phyloP scores from a whole-genome alignment of 495 filamentous ascomycete genomes.

The Lophiostoma macrostomum region DNA sequence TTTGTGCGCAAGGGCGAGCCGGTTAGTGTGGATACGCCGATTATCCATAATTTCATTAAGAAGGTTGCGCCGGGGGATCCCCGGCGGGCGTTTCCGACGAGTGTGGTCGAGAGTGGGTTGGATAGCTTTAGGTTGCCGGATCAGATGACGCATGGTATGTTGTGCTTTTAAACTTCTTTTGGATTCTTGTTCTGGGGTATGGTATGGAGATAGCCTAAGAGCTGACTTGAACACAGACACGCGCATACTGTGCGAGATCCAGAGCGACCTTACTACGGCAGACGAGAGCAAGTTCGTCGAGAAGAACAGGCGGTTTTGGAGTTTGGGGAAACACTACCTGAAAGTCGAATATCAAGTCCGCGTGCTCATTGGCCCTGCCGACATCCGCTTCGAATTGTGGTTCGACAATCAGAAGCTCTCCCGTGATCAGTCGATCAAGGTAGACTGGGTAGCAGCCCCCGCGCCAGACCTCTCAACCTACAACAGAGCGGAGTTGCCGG shows the following conservation, averaged over 20 bases:
- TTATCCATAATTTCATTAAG: constrained; percentile 41
- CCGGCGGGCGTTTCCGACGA: constrained; percentile 39
- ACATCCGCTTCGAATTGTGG: constrained; percentile 43
- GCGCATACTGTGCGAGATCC: constrained; percentile 40
- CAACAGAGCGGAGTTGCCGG: constrained; percentile 12
- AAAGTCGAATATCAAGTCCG: constrained; percentile 41
- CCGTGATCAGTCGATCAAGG: constrained; percentile 42
- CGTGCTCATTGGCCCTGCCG: constrained; percentile 41
- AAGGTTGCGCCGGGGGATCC: constrained; percentile 41
- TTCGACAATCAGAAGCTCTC: constrained; percentile 41
- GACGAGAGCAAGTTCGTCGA: constrained; percentile 41
- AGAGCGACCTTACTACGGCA: constrained; percentile 38
- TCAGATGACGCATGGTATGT: constrained; percentile 36
- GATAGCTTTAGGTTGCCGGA: constrained; percentile 36
- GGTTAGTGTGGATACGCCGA: constrained; percentile 40
- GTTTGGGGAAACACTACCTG: constrained; percentile 39
- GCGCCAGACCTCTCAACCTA: constrained; percentile 10
- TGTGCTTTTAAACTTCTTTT: neutral
- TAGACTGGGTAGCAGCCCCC: constrained; percentile 38
- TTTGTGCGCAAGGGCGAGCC: constrained; percentile 43
- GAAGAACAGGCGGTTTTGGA: constrained; percentile 45
- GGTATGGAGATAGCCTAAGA: too few relatives aligned
- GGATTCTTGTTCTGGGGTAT: neutral
- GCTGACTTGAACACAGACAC: constrained; percentile 31
- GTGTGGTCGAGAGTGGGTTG: constrained; percentile 36